Base-by-base conservation (phyloP, 352 stramenopile species). In the Globisporangium cederbergense region DNA sequence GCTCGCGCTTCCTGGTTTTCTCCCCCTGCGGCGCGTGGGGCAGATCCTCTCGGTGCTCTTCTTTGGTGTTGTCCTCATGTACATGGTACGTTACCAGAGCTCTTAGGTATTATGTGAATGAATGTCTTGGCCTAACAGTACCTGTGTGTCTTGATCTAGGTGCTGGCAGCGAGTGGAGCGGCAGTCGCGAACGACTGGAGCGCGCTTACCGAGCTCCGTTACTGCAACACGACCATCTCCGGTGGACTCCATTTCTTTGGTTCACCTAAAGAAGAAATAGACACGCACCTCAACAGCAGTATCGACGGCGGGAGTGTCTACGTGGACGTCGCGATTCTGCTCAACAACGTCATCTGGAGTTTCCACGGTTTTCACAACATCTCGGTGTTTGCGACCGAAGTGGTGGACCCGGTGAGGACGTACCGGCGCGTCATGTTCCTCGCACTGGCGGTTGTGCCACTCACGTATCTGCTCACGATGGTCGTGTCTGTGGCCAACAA, bases 341-440 rank as follows among this genome's bases (percentile, higher is more conserved):
- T 88, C 38, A 78, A 58, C 32, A 65, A 65, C 4, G 60, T 89
- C 14, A 74, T 83, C 18, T 87, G 76, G 76, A 74, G 72, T 68
- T 89, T 75, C 61, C 81, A 78, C 53, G 80, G 78, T 10, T 86
- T 83, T 61, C 68, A 76, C 52, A 88, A 87, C 38, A 43, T 89
- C 32, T 83, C 78, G 6, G 73, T 85, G 28, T 81, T 85, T 46
- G 76, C 68, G 10, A 73, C 71, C 13, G 77, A 72, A 45, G 78
- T 89, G 50, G 51, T 67, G 11, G 45, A 84, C 11, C 76, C 78
- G 0, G 45, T 63, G 25, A 52, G 28, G 1, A 78, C 72, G 20
- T 89, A 83, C 62, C 64, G 70, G 3, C 71, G 71, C 7, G 75
- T 88, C 32, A 70, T 86, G 67, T 68, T 78, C 28, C 51, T 79